phyloP scores from a whole-genome alignment of 352 stramenopile species.

The Globisporangium perplexum region DNA sequence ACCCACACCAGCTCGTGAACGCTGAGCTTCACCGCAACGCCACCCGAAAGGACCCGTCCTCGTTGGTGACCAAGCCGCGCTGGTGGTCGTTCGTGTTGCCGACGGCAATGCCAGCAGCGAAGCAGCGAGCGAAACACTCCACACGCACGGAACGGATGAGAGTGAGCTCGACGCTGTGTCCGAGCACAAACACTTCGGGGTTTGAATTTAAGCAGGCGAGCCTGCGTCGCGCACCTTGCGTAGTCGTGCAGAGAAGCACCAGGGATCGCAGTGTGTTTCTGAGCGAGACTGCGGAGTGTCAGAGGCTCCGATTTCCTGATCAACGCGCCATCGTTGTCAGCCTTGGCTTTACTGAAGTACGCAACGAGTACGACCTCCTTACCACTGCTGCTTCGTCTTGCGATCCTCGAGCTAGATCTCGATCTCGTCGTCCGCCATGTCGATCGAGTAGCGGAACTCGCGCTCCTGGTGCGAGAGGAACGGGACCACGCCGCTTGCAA shows the following conservation, averaged over 20 bases:
- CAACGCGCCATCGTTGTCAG: not conserved
- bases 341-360: too few species aligned
- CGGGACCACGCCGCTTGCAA: too few species aligned
- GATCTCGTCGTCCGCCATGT: too few species aligned
- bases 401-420: too few species aligned
- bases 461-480: too few species aligned
- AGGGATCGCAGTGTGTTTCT: not conserved
- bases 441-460: too few species aligned
- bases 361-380: too few species aligned
- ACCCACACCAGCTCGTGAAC: not conserved
- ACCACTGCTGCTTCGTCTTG: too few species aligned
- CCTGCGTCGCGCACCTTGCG: not conserved
- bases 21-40: not conserved
- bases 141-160: too few species aligned
- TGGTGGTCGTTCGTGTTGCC: not conserved
- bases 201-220: too few species aligned
- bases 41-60: not conserved
- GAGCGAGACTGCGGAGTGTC: not conserved
- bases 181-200: too few species aligned
- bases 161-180: too few species aligned
- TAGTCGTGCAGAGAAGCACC: not conserved
- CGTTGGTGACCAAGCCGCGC: not conserved
- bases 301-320: not conserved
- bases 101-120: not conserved
- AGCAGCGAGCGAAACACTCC: not conserved